A percentile compares a stretch with the other conserved stretches of the same genome.
Evolutionary conservation across 2,329 filamentous ascomycete species (phyloP).

Genomic region (Paraconiothyrium brasiliense): DNA sequence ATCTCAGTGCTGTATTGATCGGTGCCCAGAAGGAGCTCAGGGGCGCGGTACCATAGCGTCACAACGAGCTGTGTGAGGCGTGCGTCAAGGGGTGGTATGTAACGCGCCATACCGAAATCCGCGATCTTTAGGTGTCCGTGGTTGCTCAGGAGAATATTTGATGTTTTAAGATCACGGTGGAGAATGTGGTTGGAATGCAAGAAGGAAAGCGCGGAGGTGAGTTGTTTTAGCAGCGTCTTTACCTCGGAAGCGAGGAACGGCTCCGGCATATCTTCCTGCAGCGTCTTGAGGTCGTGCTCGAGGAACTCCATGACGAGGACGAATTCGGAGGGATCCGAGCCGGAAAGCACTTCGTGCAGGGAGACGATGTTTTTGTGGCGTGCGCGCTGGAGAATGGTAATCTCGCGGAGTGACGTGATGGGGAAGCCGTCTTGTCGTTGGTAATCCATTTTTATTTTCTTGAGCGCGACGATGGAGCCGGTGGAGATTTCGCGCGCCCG

Average conservation of each 20-base stretch:
- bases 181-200: constrained; percentile 92
- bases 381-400: constrained; percentile 86
- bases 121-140: constrained; percentile 93
- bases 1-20: constrained; percentile 77
- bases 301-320: constrained; percentile 97
- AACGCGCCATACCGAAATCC: constrained; percentile 97
- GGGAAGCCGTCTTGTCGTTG: constrained; percentile 78
- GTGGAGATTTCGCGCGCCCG: constrained; percentile 78
- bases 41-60: constrained; percentile 94
- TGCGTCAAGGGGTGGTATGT: constrained; percentile 75
- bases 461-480: constrained; percentile 86
- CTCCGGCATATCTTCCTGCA: constrained; percentile 93
- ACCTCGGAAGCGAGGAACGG: constrained; percentile 92
- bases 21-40: constrained; percentile 86
- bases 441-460: constrained; percentile 89
- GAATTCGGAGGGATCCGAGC: constrained; percentile 72
- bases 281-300: constrained; percentile 93
- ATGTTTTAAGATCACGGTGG: constrained; percentile 51
- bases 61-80: constrained; percentile 91
- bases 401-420: constrained; percentile 91
- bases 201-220: constrained; percentile 81
- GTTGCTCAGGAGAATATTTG: constrained; percentile 85
- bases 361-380: constrained; percentile 83
- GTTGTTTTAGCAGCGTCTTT: constrained; percentile 87
- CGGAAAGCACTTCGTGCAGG: constrained; percentile 84